Base-by-base conservation (phyloP, 805 yeast genomes). In the Kuraishia cidri region DNA sequence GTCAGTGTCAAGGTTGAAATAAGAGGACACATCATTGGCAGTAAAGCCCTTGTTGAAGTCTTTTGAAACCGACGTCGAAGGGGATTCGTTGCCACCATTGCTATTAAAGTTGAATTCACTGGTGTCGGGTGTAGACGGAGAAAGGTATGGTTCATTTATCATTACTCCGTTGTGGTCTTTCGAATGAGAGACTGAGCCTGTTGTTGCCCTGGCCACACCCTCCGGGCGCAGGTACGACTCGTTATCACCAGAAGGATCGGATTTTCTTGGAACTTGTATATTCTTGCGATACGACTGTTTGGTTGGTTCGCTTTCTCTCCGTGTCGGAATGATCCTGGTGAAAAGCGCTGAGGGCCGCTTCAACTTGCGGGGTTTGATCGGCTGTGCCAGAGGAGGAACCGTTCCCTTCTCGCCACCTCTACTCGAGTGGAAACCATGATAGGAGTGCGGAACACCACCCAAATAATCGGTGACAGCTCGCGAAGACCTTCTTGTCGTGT, bases 271-370 rank as follows among this genome's bases (percentile, higher is more conserved):
- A n/a, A n/a, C n/a, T n/a, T n/a, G n/a, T n/a, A n/a, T n/a, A n/a
- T n/a, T n/a, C n/a, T n/a, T n/a, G n/a, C n/a, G n/a, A n/a, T n/a
- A n/a, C n/a, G n/a, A n/a, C 23, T 10, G 6, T 26, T 15, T 7
- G 7, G 8, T 14, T 7, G 46, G 41, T 24, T 43, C 52, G 26
- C 50, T 45, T 15, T 48, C 56, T 29, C 54, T 40, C 37, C 55
- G 41, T 7, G 48, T 39, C 3, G 55, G 50, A 3, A 52, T 38
- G 8, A 54, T 23, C 29, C 43, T 46, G 28, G 39, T 44, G 14
- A 52, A 33, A 6, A 51, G 26, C 6, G 41, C 34, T 15, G 50
- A 17, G 4, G 30, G 21, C 19, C 21, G 19, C 30, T 17, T 47
- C 3, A 48, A 35, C 28, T 48, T 36, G 33, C 50, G 42, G 1